Conservation (phyloP, 352 stramenopile species). For the Pythium apleroticum region DNA sequence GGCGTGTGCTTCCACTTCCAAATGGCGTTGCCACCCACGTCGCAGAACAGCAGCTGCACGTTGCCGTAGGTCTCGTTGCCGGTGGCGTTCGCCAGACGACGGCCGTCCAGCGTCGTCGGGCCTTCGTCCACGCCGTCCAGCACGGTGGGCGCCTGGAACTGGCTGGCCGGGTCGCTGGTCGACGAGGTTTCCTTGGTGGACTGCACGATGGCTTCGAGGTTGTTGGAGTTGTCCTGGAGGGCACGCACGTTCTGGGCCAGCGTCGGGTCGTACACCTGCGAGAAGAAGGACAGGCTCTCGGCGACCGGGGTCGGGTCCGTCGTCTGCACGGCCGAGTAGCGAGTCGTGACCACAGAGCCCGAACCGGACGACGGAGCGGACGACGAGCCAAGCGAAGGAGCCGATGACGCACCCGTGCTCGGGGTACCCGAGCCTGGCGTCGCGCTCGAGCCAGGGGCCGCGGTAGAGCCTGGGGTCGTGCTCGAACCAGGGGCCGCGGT, state of each 20-base stretch:
- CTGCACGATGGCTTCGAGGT: slow-evolving; percentile 58
- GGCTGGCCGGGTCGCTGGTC: slow-evolving; percentile 82
- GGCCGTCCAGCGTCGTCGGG: slow-evolving; percentile 34
- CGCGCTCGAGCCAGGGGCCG: not conserved
- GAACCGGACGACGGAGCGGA: no score
- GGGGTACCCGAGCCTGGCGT: not conserved
- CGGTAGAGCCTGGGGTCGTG: not conserved
- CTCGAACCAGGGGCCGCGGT: not conserved
- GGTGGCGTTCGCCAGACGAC: slow-evolving; percentile 36
- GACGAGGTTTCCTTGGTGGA: slow-evolving; percentile 80
- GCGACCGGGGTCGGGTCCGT: slow-evolving; percentile 29
- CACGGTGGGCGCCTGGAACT: slow-evolving; percentile 59
- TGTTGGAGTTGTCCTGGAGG: slow-evolving; percentile 49
- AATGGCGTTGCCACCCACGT: slow-evolving; percentile 69
- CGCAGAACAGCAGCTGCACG: slow-evolving; percentile 58
- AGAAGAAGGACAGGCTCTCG: slow-evolving; percentile 42
- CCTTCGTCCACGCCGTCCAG: slow-evolving; percentile 36
- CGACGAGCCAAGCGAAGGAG: not conserved
- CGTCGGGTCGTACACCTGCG: slow-evolving; percentile 51
- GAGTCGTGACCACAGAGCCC: not conserved
- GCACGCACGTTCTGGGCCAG: slow-evolving; percentile 47
- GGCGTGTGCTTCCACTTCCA: slow-evolving; percentile 64
- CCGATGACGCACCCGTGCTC: not conserved
- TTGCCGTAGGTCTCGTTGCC: slow-evolving; percentile 39
- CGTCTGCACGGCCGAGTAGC: slow-evolving; percentile 18